Evolutionary conservation across 2,329 filamentous ascomycete genomes (phyloP).

Genomic region (Dactylellina drechsleri): DNA sequence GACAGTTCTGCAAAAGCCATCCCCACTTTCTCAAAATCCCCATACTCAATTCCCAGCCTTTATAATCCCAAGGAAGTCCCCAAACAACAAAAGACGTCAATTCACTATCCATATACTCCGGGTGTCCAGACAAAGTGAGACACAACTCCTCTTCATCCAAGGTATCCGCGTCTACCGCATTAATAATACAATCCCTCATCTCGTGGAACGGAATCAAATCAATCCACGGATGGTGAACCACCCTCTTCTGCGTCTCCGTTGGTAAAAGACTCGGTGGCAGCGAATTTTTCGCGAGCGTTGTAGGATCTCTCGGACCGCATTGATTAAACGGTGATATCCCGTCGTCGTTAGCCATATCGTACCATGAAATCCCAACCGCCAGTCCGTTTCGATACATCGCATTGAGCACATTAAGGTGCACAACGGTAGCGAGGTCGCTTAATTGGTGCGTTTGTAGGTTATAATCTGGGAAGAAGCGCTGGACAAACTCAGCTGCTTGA

Average conservation of each 20-base stretch:
- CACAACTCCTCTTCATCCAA: conserved; percentile 17
- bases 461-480: conserved; percentile 8
- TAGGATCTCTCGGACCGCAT: conserved; percentile 10
- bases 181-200: conserved; percentile 11
- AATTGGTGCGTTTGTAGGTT: neutral
- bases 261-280: conserved; percentile 4
- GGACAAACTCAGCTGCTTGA: conserved; percentile 3
- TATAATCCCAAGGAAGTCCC: conserved; percentile 6
- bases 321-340: conserved; percentile 13
- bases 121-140: neutral
- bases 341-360: conserved; percentile 1
- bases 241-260: conserved; percentile 6
- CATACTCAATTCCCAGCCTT: conserved; percentile 9
- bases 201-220: conserved; percentile 8
- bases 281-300: neutral
- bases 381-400: conserved; percentile 5
- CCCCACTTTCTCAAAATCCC: conserved; percentile 12
- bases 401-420: conserved; percentile 14
- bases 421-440: conserved; percentile 10
- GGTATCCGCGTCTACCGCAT: neutral
- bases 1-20: conserved; percentile 10
- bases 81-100: conserved; percentile 14
- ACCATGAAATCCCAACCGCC: conserved; percentile 4
- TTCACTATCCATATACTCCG: neutral
- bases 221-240: conserved; percentile 21